Base-by-base conservation (phyloP, 2,329 filamentous ascomycete species). In the Phyllosticta capitalensis region DNA sequence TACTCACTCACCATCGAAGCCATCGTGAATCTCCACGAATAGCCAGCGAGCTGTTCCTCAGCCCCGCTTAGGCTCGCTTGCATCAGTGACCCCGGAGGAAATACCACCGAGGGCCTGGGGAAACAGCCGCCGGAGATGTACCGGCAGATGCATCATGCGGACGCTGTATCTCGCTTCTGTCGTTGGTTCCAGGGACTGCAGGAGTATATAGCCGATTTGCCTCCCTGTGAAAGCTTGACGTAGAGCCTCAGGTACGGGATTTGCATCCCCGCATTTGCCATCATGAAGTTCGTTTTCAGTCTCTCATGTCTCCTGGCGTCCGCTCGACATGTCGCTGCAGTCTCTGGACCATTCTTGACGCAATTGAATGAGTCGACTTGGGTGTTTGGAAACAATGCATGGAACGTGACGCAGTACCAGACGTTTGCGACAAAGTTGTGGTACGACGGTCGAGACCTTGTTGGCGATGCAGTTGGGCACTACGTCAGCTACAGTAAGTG, bases 401-500 rank as follows among this genome's bases (percentile, higher is more conserved):
- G 74, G 74, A 76, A 76, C 61, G 67, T 75, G 30, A 76, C 74
- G 0, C 72, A 75, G 54, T 69, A 70, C 2, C 61, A 64, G 1
- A 69, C 69, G 58, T 75, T 73, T 61, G 75, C 71, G 12, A 71
- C 68, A 9, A 73, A 76, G 65, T 65, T 78, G 55, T 72, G 68
- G 64, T 76, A 76, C 61, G 73, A 74, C 56, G 71, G 68, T 0
- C 67, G 70, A n/a, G 75, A 78, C 57, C 69, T 74, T 4, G 74
- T 78, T 1, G 73, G 71, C 1, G 63, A 72, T 30, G 75, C 75
- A 0, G 67, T 69, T 3, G 75, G 75, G 3, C 75, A 77, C 62
- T 78, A 77, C 61, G 75, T 76, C 54, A 76, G 74, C 64, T 77
- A 77, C 63, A 75, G 75, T 76, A 66, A 45, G 69, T 30, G 17